Base-by-base conservation (phyloP, 2,329 filamentous ascomycete species). In the Talaromyces sp. region DNA sequence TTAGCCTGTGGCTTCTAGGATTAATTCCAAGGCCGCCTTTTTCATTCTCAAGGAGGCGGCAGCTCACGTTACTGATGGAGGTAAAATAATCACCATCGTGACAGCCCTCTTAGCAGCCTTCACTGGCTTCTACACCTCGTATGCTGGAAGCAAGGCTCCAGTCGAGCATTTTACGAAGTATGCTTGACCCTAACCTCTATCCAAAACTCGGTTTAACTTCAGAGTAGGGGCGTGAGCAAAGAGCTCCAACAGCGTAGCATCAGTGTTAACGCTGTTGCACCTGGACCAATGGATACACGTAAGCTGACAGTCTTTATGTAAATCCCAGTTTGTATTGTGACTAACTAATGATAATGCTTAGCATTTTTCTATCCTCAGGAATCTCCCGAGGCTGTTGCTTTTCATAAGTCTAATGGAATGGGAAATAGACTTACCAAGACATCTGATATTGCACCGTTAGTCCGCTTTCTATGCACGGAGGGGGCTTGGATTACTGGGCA, bases 131-230 rank as follows among this genome's bases (percentile, higher is more conserved):
- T 80, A 80, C 62, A 80, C 77, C 0, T 77, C 75, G 0, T 80
- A 81, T 56, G 78, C 78, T 32, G 78, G 77, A 13, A 77, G 81
- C 56, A 87, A 87, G 67, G 84, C 83, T 38, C 82, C 84, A 3
- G 78, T 87, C 41, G 84, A 87, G 69, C 81, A 86, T 69, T 81
- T 86, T 73, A 81, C 80, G 2, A 78, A 83, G 73, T 69, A 77
- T 13, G 10, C 17, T 17, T 17, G 19, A 46, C 2, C 73, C 11
- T 73, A 0, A 73, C 73, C 5, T 19, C 13, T 21, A 46, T 14
- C 13, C 14, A 17, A 27, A 11, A 32, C 55, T 21, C 5, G 21
- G 3, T 24, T 35, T 29, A 10, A 7, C 56, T 35, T 35, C 41
- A 2, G 31, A 5, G 14, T 53, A 69, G 68, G 27, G 75, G 80